Percentiles rank a stretch among this genome's conserved stretches.
phyloP scores from a whole-genome alignment of 1,139 yeast species.

The Saccharomyces hybrid region DNA sequence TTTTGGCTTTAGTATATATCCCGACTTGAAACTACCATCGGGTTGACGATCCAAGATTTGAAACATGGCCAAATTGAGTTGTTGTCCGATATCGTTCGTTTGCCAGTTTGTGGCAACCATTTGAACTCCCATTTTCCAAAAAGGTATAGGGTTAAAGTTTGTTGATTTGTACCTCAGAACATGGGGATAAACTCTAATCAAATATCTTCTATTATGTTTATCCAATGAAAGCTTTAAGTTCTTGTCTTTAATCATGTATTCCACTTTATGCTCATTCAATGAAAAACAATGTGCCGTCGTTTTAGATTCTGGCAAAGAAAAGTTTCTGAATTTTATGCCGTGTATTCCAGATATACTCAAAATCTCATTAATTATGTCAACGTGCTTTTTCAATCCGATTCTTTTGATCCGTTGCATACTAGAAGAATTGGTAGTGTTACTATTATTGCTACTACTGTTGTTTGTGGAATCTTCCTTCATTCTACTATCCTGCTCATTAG shows the following conservation, averaged over 20 bases:
- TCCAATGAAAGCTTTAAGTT: slow-evolving; percentile 46
- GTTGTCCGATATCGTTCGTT: slow-evolving; percentile 83
- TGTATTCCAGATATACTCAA: slow-evolving; percentile 57
- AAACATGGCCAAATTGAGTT: slow-evolving; percentile 82
- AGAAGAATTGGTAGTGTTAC: slow-evolving; percentile 23
- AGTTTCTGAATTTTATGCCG: slow-evolving; percentile 74
- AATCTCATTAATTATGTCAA: slow-evolving; percentile 44
- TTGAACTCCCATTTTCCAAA: slow-evolving; percentile 83
- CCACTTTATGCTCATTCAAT: slow-evolving; percentile 64
- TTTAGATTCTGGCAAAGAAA: slow-evolving; percentile 81
- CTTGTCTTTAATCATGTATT: slow-evolving; percentile 55
- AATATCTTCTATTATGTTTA: slow-evolving; percentile 67
- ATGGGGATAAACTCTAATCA: slow-evolving; percentile 87
- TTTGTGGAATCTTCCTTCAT: slow-evolving; percentile 10
- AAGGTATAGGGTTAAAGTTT: slow-evolving; percentile 69
- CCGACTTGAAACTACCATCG: slow-evolving; percentile 36
- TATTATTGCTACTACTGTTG: neutral
- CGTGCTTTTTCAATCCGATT: slow-evolving; percentile 23
- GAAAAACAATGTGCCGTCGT: slow-evolving; percentile 79
- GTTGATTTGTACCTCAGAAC: slow-evolving; percentile 67
- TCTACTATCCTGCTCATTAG: slow-evolving; percentile 16
- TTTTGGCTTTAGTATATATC: slow-evolving; percentile 73
- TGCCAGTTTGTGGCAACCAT: slow-evolving; percentile 99
- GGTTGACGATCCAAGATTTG: slow-evolving; percentile 38
- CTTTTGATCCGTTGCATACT: slow-evolving; percentile 19